These are phyloP conservation scores for Rheum nobile DNA, from an alignment of 148 eudicot genomes.

Conservation along the genomic window DNA sequence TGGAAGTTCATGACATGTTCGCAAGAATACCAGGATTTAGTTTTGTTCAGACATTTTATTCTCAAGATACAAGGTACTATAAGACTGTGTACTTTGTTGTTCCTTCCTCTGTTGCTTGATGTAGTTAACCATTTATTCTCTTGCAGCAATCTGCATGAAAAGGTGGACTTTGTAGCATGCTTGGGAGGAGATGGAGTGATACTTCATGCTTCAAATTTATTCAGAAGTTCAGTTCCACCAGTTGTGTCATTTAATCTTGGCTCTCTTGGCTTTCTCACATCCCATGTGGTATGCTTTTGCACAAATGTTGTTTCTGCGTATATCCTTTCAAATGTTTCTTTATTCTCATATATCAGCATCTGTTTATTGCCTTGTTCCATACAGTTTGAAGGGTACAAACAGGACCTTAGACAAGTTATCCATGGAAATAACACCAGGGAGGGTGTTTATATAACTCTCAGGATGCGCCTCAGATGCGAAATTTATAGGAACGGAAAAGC, in stretches of 20 bases:
- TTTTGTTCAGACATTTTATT: conserved; percentile 93
- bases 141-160: conserved; percentile 88
- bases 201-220: conserved; percentile 89
- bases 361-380: conserved; percentile 7
- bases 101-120: conserved; percentile 6
- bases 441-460: conserved; percentile 91
- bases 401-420: conserved; percentile 71
- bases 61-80: conserved; percentile 82
- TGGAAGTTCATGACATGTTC: conserved; percentile 91
- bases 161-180: conserved; percentile 91
- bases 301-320: conserved; percentile 10
- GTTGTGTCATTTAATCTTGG: conserved; percentile 98
- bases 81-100: background rate
- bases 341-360: background rate
- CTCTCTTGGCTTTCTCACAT: conserved; percentile 96
- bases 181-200: conserved; percentile 99
- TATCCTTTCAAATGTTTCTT: background rate
- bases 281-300: conserved; percentile 54
- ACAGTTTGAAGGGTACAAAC: conserved; percentile 80
- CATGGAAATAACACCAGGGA: conserved; percentile 87
- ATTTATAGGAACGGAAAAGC: conserved; percentile 76
- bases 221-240: conserved; percentile 91
- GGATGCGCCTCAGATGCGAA: conserved; percentile 97
- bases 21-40: conserved; percentile 97
- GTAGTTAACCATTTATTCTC: background rate